Evolutionary conservation across 148 eudicot genomes (phyloP).

Genomic region (Nepenthes gracilis): DNA sequence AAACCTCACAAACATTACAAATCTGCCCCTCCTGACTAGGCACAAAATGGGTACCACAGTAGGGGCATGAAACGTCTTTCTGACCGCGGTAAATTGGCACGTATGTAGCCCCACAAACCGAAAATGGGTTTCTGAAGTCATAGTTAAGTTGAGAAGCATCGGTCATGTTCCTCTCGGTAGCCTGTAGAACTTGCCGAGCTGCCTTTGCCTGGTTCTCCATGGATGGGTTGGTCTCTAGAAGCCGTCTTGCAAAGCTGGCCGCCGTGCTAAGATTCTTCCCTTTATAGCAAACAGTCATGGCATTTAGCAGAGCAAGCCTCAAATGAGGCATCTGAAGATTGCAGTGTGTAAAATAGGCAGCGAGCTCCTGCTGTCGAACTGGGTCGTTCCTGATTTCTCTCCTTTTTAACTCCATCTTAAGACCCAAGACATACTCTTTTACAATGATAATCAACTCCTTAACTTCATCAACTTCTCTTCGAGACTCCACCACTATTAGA

Average conservation of each 20-base stretch:
- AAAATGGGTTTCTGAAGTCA: conserved; percentile 96
- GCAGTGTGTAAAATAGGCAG: conserved; percentile 96
- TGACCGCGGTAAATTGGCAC: conserved; percentile 89
- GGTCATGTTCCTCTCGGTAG: conserved; percentile 76
- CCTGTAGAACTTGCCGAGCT: conserved; percentile 75
- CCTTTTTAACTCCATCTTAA: conserved; percentile 37
- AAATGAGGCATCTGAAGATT: conserved; percentile 79
- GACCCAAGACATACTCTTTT: conserved; percentile 35
- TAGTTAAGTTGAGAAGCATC: conserved; percentile 67
- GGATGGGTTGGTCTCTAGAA: conserved; percentile 73
- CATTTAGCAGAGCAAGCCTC: conserved; percentile 73
- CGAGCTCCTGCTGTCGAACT: conserved; percentile 82
- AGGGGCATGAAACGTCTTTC: conserved; percentile 73
- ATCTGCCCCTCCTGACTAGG: conserved; percentile 74
- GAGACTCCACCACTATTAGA: conserved; percentile 30
- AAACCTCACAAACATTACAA: conserved; percentile 81
- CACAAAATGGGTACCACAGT: conserved; percentile 68
- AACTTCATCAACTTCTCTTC: conserved; percentile 46
- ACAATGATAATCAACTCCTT: conserved; percentile 33
- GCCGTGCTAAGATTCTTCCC: conserved; percentile 63
- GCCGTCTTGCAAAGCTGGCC: conserved; percentile 76
- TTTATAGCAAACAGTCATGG: conserved; percentile 66
- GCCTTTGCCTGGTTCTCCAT: conserved; percentile 53
- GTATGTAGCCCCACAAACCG: conserved; percentile 84
- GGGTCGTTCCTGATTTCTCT: conserved; percentile 46